Evolutionary conservation across 202 grass and related monocot species (phyloP).

Genomic region (Schoenoplectus triqueter): DNA sequence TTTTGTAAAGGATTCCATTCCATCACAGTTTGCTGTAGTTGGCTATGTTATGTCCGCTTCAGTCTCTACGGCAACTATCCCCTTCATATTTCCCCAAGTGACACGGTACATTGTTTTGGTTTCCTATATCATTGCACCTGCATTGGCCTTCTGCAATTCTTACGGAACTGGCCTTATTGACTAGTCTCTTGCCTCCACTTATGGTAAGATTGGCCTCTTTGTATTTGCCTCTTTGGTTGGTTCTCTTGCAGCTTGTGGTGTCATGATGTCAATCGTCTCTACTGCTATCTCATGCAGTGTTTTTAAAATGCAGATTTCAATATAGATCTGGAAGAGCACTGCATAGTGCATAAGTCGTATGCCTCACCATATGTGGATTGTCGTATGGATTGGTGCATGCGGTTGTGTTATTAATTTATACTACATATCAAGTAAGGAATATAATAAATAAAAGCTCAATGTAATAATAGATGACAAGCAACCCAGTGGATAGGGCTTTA

Average conservation of each 20-base stretch:
- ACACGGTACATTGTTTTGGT: conserved; percentile 87
- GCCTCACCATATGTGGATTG: too few species aligned
- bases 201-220: conserved; percentile 93
- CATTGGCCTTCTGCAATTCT: conserved; percentile 92
- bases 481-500: too few species aligned
- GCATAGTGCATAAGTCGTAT: too few species aligned
- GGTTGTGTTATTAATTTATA: too few species aligned
- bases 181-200: conserved; percentile 81
- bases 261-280: conserved; percentile 96
- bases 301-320: too few species aligned
- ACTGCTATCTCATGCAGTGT: conserved; percentile 86
- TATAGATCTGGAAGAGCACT: background rate
- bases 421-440: too few species aligned
- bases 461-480: too few species aligned
- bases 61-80: conserved; percentile 76
- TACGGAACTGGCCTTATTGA: conserved; percentile 88
- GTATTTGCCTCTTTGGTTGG: conserved; percentile 84
- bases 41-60: conserved; percentile 78
- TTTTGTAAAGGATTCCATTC: conserved; percentile 82
- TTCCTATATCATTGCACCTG: conserved; percentile 73
- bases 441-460: too few species aligned
- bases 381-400: too few species aligned
- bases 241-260: conserved; percentile 76
- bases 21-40: conserved; percentile 70
- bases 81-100: conserved; percentile 84